Conservation (phyloP, 2,329 filamentous ascomycete species). For the Fusarium azukiicola region DNA sequence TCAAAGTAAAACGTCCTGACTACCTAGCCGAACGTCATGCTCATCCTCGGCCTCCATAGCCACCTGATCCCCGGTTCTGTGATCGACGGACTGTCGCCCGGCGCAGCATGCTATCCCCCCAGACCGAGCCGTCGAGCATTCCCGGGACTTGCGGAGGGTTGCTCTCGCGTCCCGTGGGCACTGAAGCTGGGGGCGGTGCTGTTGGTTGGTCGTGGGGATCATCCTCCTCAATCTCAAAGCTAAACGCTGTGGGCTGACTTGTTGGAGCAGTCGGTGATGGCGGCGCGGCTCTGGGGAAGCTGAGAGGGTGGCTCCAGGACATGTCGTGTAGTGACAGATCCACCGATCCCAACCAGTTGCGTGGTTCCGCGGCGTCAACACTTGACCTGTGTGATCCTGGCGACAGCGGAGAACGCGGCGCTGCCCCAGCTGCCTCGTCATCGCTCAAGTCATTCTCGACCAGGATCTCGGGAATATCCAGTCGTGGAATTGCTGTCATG, state of each 20-base stretch:
- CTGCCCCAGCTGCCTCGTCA: constrained; percentile 50
- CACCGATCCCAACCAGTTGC: constrained; percentile 67
- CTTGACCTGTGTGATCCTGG: constrained; percentile 47
- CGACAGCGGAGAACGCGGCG: constrained; percentile 49
- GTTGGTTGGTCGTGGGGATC: constrained; percentile 54
- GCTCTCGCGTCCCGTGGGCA: constrained; percentile 80
- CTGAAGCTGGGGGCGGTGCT: constrained; percentile 66
- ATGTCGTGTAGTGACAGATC: constrained; percentile 65
- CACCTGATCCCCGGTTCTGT: constrained; percentile 59
- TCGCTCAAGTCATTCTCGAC: constrained; percentile 88
- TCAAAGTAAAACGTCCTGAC: constrained; percentile 21
- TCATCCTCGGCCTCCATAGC: constrained; percentile 56
- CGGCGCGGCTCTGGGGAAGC: constrained; percentile 72
- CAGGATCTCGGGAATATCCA: constrained; percentile 93
- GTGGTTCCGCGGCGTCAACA: constrained; percentile 60
- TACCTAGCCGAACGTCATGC: constrained; percentile 18
- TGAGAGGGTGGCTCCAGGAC: constrained; percentile 71
- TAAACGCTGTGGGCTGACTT: constrained; percentile 77
- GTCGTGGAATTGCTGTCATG: constrained; percentile 88
- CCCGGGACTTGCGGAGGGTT: constrained; percentile 87
- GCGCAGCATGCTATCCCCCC: constrained; percentile 94
- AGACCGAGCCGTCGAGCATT: constrained; percentile 93
- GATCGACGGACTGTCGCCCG: constrained; percentile 86
- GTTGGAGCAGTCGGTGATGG: constrained; percentile 62
- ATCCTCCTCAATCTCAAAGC: constrained; percentile 77